Evolutionary conservation across 2,329 filamentous ascomycete genomes (phyloP).

Genomic region (Hymenoscyphus fraxineus): DNA sequence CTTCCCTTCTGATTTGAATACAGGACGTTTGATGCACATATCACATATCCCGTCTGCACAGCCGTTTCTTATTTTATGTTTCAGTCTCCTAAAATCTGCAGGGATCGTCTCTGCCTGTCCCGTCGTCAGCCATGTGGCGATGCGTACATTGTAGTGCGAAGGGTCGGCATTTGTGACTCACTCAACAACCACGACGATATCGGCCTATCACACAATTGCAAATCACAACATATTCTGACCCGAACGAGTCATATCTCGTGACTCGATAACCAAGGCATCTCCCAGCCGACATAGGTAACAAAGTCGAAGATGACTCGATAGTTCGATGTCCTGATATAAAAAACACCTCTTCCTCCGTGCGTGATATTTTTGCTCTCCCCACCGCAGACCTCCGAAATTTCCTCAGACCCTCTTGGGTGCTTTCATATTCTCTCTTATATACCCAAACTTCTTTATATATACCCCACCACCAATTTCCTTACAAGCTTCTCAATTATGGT

Average conservation of each 20-base stretch:
- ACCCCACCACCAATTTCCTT: not conserved
- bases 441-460: not conserved
- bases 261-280: constrained; percentile 6
- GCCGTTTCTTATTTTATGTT: constrained; percentile 2
- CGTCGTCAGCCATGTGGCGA: constrained; percentile 1
- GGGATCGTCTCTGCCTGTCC: not conserved
- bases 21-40: not conserved
- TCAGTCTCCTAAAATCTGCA: not conserved
- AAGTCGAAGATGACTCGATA: constrained; percentile 1
- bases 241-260: constrained; percentile 6
- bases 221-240: constrained; percentile 4
- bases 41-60: not conserved
- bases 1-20: not conserved
- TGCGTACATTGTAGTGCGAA: not conserved
- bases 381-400: constrained; percentile 28
- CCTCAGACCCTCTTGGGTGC: constrained; percentile 17
- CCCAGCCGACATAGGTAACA: not conserved
- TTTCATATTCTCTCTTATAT: constrained; percentile 3
- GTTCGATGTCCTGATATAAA: constrained; percentile 20
- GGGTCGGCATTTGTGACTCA: constrained; percentile 3
- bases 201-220: constrained; percentile 8
- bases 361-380: constrained; percentile 15
- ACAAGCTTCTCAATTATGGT: constrained; percentile 16
- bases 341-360: constrained; percentile 10
- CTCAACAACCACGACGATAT: constrained; percentile 6